A percentile compares a stretch with the other conserved stretches of the same genome.
Conservation (phyloP, 306 rosid genomes). For the Datisca glomerata region DNA sequence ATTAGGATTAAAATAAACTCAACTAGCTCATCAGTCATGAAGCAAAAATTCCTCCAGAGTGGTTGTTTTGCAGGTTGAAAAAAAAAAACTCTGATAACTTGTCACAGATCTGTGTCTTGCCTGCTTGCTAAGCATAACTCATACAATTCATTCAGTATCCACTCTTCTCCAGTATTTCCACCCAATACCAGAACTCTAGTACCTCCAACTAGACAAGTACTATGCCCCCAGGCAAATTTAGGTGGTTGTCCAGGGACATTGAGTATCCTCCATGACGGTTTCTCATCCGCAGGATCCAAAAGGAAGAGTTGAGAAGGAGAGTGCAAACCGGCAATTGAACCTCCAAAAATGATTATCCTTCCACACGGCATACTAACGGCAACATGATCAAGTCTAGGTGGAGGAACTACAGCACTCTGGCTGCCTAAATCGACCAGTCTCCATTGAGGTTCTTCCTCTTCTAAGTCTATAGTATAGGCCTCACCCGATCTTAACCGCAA, state of each 20-base stretch:
- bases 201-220: conserved; percentile 96
- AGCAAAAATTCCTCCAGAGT: no score
- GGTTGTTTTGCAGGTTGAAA: no score
- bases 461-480: conserved; percentile 80
- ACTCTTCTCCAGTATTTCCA: conserved; percentile 94
- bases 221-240: conserved; percentile 96
- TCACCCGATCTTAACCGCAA: conserved; percentile 73
- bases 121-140: conserved; percentile 85
- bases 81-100: no score
- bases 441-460: conserved; percentile 75
- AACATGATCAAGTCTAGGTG: conserved; percentile 91
- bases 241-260: conserved; percentile 94
- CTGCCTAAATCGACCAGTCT: conserved; percentile 74
- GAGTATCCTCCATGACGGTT: conserved; percentile 93
- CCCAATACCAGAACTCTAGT: conserved; percentile 89
- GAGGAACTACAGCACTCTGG: conserved; percentile 82
- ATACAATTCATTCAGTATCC: conserved; percentile 93
- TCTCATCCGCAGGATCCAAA: conserved; percentile 93
- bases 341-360: conserved; percentile 81
- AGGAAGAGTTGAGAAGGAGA: conserved; percentile 95
- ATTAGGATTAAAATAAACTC: no score
- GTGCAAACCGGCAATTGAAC: conserved; percentile 90
- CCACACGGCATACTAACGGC: conserved; percentile 99
- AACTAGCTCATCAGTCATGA: no score
- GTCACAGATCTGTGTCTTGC: conserved; percentile 56